These are phyloP conservation scores for Xylariaceae sp. DNA, from an alignment of 2,329 filamentous ascomycete species.

Conservation along the genomic window DNA sequence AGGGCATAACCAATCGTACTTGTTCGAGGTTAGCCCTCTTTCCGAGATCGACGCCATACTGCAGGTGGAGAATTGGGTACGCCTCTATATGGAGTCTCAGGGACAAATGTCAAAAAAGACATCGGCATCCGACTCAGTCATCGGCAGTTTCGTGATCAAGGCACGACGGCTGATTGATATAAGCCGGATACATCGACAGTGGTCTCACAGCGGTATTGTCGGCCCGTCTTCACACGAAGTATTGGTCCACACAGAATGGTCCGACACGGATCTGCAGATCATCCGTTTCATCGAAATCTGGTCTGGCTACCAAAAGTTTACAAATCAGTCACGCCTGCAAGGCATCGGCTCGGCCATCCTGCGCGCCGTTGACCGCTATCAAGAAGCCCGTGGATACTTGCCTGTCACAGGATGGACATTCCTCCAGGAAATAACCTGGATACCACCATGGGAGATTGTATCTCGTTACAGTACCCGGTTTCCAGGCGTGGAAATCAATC, in stretches of 20 bases:
- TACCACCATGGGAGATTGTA: constrained; percentile 65
- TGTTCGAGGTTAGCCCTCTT: constrained; percentile 58
- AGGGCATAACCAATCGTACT: constrained; percentile 46
- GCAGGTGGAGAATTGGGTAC: constrained; percentile 46
- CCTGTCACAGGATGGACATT: constrained; percentile 55
- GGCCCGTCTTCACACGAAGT: constrained; percentile 31
- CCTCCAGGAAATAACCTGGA: constrained; percentile 68
- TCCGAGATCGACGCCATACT: constrained; percentile 49
- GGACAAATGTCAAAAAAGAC: constrained; percentile 17
- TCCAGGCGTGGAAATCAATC: constrained; percentile 42
- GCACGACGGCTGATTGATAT: constrained; percentile 47
- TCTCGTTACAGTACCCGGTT: constrained; percentile 56
- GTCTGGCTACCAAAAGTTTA: constrained; percentile 53
- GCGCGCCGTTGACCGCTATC: constrained; percentile 56
- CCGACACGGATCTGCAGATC: constrained; percentile 47
- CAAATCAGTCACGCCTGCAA: constrained; percentile 47
- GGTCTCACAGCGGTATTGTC: constrained; percentile 48
- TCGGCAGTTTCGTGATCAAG: constrained; percentile 41
- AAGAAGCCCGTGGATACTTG: constrained; percentile 42
- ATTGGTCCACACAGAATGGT: constrained; percentile 37
- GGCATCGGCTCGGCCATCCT: constrained; percentile 61
- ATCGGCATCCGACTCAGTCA: background rate
- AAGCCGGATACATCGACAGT: constrained; percentile 45
- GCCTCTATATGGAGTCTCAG: constrained; percentile 44
- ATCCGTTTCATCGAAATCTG: constrained; percentile 67